Conservation (phyloP, 345 rosid genomes). For the Rhodamnia rubescens region DNA sequence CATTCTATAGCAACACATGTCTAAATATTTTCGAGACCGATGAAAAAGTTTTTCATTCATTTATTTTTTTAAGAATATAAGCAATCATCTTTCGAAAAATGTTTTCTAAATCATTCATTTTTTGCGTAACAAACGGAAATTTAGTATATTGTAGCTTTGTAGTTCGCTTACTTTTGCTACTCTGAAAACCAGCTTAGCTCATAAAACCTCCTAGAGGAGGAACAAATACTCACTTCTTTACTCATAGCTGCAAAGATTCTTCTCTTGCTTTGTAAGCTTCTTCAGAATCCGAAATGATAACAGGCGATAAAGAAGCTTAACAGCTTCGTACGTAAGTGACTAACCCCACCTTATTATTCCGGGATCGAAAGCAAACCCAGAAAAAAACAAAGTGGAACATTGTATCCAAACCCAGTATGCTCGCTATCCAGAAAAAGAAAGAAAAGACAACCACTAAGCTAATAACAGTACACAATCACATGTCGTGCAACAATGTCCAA, state of each 20-base stretch:
- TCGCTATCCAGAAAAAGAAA: neutral
- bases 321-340: neutral
- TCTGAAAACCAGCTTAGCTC: neutral
- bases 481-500: neutral
- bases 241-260: neutral
- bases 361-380: neutral
- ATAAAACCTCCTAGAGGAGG: neutral
- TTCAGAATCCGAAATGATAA: neutral
- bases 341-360: neutral
- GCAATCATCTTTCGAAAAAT: too few species aligned
- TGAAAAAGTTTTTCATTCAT: too few species aligned
- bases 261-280: neutral
- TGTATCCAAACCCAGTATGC: neutral
- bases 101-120: too few species aligned
- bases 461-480: neutral
- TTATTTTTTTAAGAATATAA: too few species aligned
- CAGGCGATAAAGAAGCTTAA: neutral
- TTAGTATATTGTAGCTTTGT: neutral
- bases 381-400: neutral
- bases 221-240: neutral
- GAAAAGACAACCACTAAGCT: neutral
- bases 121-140: too few species aligned
- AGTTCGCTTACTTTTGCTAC: neutral
- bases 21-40: too few species aligned
- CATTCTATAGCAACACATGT: too few species aligned